phyloP scores from a whole-genome alignment of 2,329 filamentous ascomycete species.

The Cordyceps tenuipes region DNA sequence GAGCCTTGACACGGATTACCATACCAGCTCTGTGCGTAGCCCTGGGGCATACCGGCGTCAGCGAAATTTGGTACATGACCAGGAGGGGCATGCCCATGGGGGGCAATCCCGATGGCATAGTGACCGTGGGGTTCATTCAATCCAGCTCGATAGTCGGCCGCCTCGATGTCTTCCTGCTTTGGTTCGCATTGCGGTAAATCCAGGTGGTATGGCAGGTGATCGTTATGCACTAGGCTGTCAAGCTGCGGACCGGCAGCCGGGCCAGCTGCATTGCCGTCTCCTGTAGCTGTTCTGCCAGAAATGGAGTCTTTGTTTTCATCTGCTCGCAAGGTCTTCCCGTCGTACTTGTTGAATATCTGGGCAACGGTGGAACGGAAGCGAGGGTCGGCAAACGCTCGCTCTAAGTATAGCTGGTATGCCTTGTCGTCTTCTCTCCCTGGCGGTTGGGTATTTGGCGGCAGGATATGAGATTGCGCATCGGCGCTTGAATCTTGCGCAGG shows the following conservation, averaged over 20 bases:
- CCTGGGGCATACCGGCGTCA: not conserved
- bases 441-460: constrained; percentile 16
- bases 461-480: not conserved
- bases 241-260: not conserved
- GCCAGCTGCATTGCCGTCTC: not conserved
- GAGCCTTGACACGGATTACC: not conserved
- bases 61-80: not conserved
- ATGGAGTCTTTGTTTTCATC: not conserved
- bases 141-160: not conserved
- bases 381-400: constrained; percentile 57
- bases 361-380: constrained; percentile 80
- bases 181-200: not conserved
- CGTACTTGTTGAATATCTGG: constrained; percentile 82
- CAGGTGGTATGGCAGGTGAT: not conserved
- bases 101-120: not conserved
- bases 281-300: not conserved
- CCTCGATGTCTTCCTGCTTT: not conserved
- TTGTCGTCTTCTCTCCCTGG: constrained; percentile 36
- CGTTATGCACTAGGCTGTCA: not conserved
- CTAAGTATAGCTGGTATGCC: constrained; percentile 49
- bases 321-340: constrained; percentile 41
- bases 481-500: constrained; percentile 14
- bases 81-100: not conserved
- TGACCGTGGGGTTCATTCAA: not conserved
- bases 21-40: not conserved